Evolutionary conservation across 164 flowering plant species (phyloP).

Genomic region (Annona cherimola): DNA sequence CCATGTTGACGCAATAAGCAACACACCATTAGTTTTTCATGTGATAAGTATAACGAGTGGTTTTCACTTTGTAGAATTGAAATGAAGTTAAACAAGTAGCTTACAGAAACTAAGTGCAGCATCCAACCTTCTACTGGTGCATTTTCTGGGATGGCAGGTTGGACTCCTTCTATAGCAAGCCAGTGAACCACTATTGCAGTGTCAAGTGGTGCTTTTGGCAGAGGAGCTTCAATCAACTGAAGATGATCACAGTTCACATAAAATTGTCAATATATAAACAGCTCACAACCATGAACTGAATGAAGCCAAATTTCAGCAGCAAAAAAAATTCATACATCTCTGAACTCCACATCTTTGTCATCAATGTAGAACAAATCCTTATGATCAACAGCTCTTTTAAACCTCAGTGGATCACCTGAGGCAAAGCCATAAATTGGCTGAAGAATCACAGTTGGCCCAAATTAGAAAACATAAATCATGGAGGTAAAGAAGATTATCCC

Average conservation of each 20-base stretch:
- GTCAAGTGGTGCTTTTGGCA: slow-evolving; percentile 94
- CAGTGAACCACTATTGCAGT: slow-evolving; percentile 74
- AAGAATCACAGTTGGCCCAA: slow-evolving; percentile 12
- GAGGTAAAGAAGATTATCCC: neutral
- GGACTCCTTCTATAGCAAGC: slow-evolving; percentile 98
- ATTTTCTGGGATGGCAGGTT: slow-evolving; percentile 97
- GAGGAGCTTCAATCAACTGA: slow-evolving; percentile 90
- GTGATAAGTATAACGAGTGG: too few species aligned
- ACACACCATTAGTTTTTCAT: too few species aligned
- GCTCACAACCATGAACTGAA: slow-evolving; percentile 4
- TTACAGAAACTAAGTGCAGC: neutral
- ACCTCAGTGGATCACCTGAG: slow-evolving; percentile 65
- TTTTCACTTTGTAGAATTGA: too few species aligned
- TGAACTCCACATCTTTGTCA: slow-evolving; percentile 86
- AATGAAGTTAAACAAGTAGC: too few species aligned
- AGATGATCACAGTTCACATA: slow-evolving; percentile 5
- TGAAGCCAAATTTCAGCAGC: neutral
- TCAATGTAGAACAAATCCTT: slow-evolving; percentile 84
- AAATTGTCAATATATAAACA: neutral
- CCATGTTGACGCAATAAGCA: too few species aligned
- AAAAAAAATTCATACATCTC: slow-evolving; percentile 51
- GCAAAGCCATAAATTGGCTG: slow-evolving; percentile 95
- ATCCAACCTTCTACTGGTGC: slow-evolving; percentile 69
- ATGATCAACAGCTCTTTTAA: slow-evolving; percentile 79
- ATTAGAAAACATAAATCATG: slow-evolving; percentile 11